Evolutionary conservation across 2,329 filamentous ascomycete species (phyloP).

Genomic region (Arthrobotrys pseudoclavata): DNA sequence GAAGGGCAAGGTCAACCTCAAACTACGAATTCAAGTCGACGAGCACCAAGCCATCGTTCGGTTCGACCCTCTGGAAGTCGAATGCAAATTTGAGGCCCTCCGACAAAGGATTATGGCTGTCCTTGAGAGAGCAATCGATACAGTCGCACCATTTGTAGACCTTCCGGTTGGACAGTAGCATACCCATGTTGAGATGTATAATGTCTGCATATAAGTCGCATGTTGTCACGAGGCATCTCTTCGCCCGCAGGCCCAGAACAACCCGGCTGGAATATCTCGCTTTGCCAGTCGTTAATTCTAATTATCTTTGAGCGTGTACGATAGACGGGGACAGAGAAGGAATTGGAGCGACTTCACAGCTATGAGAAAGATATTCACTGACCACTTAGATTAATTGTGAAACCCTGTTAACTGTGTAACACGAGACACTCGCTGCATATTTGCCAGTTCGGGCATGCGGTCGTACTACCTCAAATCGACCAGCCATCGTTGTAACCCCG

Average conservation of each 20-base stretch:
- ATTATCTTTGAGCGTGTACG: conserved; percentile 34
- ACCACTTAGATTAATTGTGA: not conserved
- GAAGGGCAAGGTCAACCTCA: conserved; percentile 66
- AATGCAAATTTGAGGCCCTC: conserved; percentile 82
- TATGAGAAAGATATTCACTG: not conserved
- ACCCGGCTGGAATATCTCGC: conserved; percentile 4
- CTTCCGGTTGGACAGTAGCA: conserved; percentile 16
- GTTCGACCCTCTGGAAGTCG: conserved; percentile 91
- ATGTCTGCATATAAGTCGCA: conserved; percentile 3
- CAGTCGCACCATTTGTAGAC: conserved; percentile 77
- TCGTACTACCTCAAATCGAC: conserved; percentile 20
- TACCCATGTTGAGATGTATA: conserved; percentile 1
- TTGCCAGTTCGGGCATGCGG: conserved; percentile 18
- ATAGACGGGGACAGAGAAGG: conserved; percentile 36
- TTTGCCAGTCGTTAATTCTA: not conserved
- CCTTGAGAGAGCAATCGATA: conserved; percentile 89
- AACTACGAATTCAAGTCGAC: conserved; percentile 78
- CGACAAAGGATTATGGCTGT: conserved; percentile 88
- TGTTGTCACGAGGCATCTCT: conserved; percentile 19
- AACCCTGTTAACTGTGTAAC: conserved; percentile 11
- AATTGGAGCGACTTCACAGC: conserved; percentile 22
- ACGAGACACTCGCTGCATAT: conserved; percentile 6
- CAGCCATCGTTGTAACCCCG: conserved; percentile 3
- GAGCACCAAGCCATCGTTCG: conserved; percentile 89
- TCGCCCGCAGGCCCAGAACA: not conserved